Percentiles rank a stretch among this genome's conserved stretches.
Evolutionary conservation across 1,139 yeast genomes (phyloP).

Genomic region (Williopsis jadinii): DNA sequence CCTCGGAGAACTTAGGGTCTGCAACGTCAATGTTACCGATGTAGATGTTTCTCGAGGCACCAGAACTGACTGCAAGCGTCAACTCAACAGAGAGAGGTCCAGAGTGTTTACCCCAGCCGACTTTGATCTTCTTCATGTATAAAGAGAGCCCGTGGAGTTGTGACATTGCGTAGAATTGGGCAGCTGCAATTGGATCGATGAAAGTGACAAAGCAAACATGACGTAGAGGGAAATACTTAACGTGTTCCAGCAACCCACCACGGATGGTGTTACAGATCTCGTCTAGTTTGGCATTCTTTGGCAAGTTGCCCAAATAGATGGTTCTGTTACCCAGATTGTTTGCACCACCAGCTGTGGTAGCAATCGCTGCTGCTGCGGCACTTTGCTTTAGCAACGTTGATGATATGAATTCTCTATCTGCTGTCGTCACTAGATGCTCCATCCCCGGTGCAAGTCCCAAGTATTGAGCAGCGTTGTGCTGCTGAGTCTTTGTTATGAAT

Average conservation of each 20-base stretch:
- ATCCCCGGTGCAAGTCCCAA: constrained; percentile 86
- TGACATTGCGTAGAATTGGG: constrained; percentile 85
- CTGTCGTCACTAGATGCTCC: constrained; percentile 76
- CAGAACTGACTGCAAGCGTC: constrained; percentile 82
- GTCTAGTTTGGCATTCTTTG: constrained; percentile 78
- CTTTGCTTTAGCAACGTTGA: constrained; percentile 53
- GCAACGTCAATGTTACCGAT: constrained; percentile 59
- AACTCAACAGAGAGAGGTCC: constrained; percentile 83
- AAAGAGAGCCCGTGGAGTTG: constrained; percentile 76
- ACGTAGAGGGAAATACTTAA: constrained; percentile 70
- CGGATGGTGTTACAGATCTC: constrained; percentile 92
- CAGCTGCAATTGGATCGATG: constrained; percentile 87
- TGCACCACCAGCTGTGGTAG: constrained; percentile 71
- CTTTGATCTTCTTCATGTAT: constrained; percentile 73
- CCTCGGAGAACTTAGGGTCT: constrained; percentile 31
- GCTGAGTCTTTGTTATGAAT: constrained; percentile 85
- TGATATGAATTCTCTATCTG: constrained; percentile 60
- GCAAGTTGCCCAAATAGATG: constrained; percentile 82
- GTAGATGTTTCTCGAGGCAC: constrained; percentile 89
- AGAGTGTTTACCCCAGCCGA: constrained; percentile 96
- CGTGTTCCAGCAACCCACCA: constrained; percentile 80
- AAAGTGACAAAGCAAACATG: constrained; percentile 93
- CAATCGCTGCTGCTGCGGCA: constrained; percentile 74
- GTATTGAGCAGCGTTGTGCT: constrained; percentile 95
- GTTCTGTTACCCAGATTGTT: constrained; percentile 86